Evolutionary conservation across 2,329 filamentous ascomycete species (phyloP), one percentile per base, ranked within the genome.

Genomic region (Fusarium humuli): DNA sequence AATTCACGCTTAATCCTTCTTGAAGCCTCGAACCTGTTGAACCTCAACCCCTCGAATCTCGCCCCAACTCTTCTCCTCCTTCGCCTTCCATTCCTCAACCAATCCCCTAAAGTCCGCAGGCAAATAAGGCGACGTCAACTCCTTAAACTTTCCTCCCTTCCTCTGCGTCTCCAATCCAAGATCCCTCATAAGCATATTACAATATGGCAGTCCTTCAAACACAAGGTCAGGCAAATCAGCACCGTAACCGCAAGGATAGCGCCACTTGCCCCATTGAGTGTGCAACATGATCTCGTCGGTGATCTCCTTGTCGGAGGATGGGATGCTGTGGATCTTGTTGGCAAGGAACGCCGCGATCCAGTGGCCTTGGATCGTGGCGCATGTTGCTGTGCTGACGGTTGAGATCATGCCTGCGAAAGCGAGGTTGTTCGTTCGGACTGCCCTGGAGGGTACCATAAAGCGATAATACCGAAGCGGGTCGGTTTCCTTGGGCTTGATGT

Each of bases 201-300:
- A 66, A 74, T 90, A 91, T 5, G 88, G 88, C 34, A 91, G 64
- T 70, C 78, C 94, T 89, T 95, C 92, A 73, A 94, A 94, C 13
- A 92, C 90, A 69, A 94, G 89, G 76, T 93, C 92, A 0, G 90
- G 90, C 54, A 86, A 81, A 74, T 83, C 84, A 20, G 81, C 83
- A 0, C 91, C 91, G 70, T 88, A 90, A 0, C 91, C 91, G 4
- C 82, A 85, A 2, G 90, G 88, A 69, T 91, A 91, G n/a, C 92
- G 84, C 86, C 90, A 90, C 62, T 85, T 87, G 2, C 90, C 90
- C 76, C 91, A 95, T 47, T 91, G 87, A 2, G 85, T 88, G 73
- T 91, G 84, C 25, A 94, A 80, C 47, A 90, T 85, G 0, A 90
- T 87, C 70, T 91, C 85, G 58, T 84, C 82, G n/a, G 76, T 78